phyloP scores from a whole-genome alignment of 2,329 filamentous ascomycete genomes.

The Hansfordia pulvinata region DNA sequence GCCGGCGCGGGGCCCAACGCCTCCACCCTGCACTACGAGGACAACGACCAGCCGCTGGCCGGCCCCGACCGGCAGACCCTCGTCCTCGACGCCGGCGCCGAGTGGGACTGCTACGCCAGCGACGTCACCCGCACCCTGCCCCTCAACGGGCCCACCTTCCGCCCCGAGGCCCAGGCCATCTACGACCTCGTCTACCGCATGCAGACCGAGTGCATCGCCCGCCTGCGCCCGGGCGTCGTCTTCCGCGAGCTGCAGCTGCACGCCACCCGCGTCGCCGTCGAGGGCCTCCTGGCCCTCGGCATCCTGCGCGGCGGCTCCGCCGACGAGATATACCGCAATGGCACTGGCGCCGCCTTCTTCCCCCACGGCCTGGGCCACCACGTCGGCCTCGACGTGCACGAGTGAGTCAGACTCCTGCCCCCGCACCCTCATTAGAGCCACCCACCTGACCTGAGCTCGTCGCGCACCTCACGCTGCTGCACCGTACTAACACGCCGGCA shows the following conservation, averaged over 20 bases:
- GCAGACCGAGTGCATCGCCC: conserved; percentile 61
- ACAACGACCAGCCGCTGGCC: conserved; percentile 60
- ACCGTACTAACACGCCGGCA: conserved; percentile 3
- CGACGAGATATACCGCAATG: conserved; percentile 35
- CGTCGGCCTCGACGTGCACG: conserved; percentile 52
- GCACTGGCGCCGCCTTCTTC: conserved; percentile 49
- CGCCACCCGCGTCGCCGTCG: conserved; percentile 59
- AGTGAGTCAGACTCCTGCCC: conserved; percentile 16
- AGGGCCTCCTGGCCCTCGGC: conserved; percentile 57
- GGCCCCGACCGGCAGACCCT: conserved; percentile 63
- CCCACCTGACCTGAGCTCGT: too few relatives aligned
- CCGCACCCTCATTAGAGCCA: too few relatives aligned
- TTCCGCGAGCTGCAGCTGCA: conserved; percentile 62
- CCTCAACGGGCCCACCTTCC: conserved; percentile 42
- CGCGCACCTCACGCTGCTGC: too few relatives aligned
- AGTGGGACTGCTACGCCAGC: conserved; percentile 74
- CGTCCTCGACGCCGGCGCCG: conserved; percentile 77
- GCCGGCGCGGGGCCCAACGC: conserved; percentile 74
- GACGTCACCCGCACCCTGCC: conserved; percentile 87
- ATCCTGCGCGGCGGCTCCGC: conserved; percentile 51
- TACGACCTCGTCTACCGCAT: conserved; percentile 70
- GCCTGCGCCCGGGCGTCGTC: conserved; percentile 52
- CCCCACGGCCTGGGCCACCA: conserved; percentile 54
- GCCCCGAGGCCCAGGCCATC: conserved; percentile 54
- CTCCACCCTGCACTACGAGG: conserved; percentile 73